Conservation (phyloP, 2,329 filamentous ascomycete genomes). For the Verticillium alfalfae region DNA sequence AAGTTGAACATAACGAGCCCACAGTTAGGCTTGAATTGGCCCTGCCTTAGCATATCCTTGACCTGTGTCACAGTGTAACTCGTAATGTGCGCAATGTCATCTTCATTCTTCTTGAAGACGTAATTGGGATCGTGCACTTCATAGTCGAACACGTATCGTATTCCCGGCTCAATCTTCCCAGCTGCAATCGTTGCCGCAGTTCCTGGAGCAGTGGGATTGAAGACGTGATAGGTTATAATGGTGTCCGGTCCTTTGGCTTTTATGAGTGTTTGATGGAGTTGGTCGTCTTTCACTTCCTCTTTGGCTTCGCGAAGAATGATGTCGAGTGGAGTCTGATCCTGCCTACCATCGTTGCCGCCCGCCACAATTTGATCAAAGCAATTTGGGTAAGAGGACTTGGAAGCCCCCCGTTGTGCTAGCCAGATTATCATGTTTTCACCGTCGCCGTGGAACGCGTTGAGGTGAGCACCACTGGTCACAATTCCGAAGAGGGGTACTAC, state of each 20-base stretch:
- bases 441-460: neutral
- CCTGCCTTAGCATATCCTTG: neutral
- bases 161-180: neutral
- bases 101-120: neutral
- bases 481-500: neutral
- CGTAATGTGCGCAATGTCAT: neutral
- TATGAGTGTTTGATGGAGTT: neutral
- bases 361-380: neutral
- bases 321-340: neutral
- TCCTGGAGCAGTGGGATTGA: neutral
- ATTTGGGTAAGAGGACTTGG: neutral
- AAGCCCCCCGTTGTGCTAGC: neutral
- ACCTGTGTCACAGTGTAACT: neutral
- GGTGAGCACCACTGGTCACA: neutral
- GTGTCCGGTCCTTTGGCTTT: neutral
- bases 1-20: neutral
- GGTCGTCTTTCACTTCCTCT: neutral
- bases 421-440: neutral
- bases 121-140: neutral
- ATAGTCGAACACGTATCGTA: neutral
- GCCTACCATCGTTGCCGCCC: neutral
- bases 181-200: neutral
- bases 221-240: neutral
- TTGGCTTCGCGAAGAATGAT: neutral
- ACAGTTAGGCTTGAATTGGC: neutral